Evolutionary conservation across 108 stramenopile genomes (phyloP), one percentile per base, ranked within the genome.

Genomic region (Chaetoceros tenuissimus): DNA sequence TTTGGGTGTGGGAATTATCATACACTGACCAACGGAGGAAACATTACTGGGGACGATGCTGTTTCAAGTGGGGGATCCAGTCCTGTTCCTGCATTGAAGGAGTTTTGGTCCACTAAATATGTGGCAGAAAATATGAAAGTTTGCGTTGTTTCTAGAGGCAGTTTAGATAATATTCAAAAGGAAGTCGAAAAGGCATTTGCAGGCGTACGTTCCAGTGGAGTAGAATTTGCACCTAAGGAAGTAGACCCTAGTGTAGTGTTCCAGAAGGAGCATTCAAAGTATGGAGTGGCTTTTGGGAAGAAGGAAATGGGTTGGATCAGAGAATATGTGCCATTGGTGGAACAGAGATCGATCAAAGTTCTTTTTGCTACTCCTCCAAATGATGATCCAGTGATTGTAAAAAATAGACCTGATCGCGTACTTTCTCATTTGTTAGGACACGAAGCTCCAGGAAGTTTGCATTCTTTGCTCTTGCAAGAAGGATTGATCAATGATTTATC

Each of bases 1-100:
- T 99, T 99, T 80, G 87, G 94, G 2, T 96, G 96, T 53, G 98
- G 98, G 8, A 96, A 96, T 69, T 77, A 79, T 29, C 67, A 94
- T 64, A 99, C 98, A 1, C 64, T 99, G 31, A 90, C 79, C 29
- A 57, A 87, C 52, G 73, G 68, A 13, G 90, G 88, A 7, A 67
- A 62, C 54, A 46, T 65, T 46, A 62, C 70, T 3, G 78, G 62
- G 22, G 51, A 66, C 21, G 80, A 80, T 55, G 56, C 24, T 13
- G 27, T 49, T 30, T 46, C 30, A 46, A 57, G 46, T 17, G 22
- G 43, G 20, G 57, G 58, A 18, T 63, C 66, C 22, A 71, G 78
- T 19, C 60, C 59, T 20, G 71, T 67, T 3, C 75, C 78, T 1
- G 77, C 57, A 21, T 68, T 87, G 8, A 63, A 92, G 2, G 74